These are phyloP conservation scores for Cyclotella baltica DNA, from an alignment of 108 stramenopile genomes.

Conservation along the genomic window DNA sequence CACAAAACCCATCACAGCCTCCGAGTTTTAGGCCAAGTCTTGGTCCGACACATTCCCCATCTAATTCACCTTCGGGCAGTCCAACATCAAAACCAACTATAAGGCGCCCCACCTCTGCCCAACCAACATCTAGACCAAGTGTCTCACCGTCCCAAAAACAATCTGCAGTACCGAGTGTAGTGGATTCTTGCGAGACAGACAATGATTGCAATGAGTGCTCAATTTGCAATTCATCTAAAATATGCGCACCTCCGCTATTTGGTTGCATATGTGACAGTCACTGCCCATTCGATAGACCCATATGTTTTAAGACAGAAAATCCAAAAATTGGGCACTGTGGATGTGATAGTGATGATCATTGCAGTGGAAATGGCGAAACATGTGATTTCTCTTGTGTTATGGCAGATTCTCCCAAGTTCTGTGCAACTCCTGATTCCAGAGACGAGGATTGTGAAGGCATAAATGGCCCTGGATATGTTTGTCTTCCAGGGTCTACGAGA, in stretches of 20 bases:
- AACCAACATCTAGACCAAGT: neutral
- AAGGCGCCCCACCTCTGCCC: neutral
- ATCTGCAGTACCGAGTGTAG: neutral
- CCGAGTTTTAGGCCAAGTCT: neutral
- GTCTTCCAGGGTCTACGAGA: neutral
- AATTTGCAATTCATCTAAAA: neutral
- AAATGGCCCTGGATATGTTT: constrained; percentile 10
- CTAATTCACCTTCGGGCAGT: neutral
- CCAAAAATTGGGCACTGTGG: neutral
- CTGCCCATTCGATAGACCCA: constrained; percentile 10
- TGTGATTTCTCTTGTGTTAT: constrained; percentile 9
- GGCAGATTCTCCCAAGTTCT: neutral
- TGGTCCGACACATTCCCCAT: neutral
- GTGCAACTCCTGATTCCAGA: neutral
- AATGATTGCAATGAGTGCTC: constrained; percentile 8
- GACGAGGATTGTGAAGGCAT: constrained; percentile 12
- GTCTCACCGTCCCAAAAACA: neutral
- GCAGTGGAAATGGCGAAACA: constrained; percentile 1
- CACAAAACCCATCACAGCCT: neutral
- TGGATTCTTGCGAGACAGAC: neutral
- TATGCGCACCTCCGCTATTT: neutral
- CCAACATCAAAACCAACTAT: neutral
- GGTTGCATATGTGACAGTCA: constrained; percentile 7
- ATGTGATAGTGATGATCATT: constrained; percentile 12
- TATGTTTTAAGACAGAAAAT: neutral